Percentiles rank a stretch among this genome's conserved stretches.
phyloP scores from a whole-genome alignment of 1,139 yeast genomes.

The Kodamaea alishanica region DNA sequence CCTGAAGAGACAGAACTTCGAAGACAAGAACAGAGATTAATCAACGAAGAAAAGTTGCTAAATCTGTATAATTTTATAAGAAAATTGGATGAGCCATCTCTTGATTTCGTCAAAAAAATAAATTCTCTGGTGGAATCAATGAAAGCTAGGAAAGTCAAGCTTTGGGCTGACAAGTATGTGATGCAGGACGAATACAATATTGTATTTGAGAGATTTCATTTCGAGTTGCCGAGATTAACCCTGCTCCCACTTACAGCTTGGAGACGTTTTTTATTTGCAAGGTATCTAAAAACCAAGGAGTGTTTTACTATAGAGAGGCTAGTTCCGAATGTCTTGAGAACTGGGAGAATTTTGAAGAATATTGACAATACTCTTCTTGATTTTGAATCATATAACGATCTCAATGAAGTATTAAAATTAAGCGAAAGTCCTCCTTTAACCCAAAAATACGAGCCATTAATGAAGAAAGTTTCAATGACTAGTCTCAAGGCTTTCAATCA shows the following conservation, averaged over 20 bases:
- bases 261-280: no score
- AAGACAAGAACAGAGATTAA: constrained; percentile 3
- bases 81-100: constrained; percentile 2
- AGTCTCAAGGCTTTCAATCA: no score
- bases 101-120: background rate
- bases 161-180: background rate
- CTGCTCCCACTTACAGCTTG: background rate
- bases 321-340: no score
- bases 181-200: background rate
- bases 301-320: no score
- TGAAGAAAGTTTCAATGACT: no score
- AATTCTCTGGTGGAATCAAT: constrained; percentile 1
- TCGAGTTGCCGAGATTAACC: constrained; percentile 3
- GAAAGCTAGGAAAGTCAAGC: background rate
- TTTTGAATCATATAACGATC: no score
- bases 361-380: no score
- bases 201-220: background rate
- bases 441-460: no score
- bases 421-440: no score
- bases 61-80: background rate
- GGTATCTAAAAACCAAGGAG: no score
- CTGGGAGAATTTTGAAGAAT: no score
- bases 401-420: no score
- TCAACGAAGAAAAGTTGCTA: constrained; percentile 2
- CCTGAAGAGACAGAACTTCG: constrained; percentile 3